Evolutionary conservation across 2,329 filamentous ascomycete species (phyloP).

Genomic region (Clonostachys solani): DNA sequence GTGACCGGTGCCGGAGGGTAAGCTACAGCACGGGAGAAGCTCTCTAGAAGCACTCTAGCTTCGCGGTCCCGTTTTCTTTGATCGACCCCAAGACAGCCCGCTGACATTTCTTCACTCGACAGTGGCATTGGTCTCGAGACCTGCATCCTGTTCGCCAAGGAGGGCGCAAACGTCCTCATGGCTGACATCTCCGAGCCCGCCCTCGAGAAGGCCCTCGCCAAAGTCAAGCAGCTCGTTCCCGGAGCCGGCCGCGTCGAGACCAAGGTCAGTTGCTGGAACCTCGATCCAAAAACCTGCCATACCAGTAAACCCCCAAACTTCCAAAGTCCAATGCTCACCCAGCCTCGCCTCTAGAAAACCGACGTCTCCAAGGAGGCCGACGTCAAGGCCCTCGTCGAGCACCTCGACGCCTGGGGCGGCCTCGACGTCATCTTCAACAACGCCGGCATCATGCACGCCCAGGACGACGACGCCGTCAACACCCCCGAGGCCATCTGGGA

Average conservation of each 20-base stretch:
- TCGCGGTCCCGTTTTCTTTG: neutral
- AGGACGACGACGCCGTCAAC: conserved; percentile 74
- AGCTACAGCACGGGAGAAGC: conserved; percentile 21
- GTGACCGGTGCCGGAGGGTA: conserved; percentile 86
- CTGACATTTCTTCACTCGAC: neutral
- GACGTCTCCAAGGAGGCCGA: conserved; percentile 86
- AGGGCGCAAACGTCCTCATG: conserved; percentile 83
- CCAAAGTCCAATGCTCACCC: neutral
- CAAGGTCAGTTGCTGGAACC: conserved; percentile 22
- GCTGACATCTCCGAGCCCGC: conserved; percentile 78
- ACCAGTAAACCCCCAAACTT: neutral
- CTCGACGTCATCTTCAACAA: conserved; percentile 96
- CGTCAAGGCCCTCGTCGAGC: conserved; percentile 69
- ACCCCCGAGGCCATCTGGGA: conserved; percentile 93
- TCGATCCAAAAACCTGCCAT: neutral
- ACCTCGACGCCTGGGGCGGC: conserved; percentile 79
- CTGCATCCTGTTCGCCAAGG: conserved; percentile 80
- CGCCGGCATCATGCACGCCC: conserved; percentile 91
- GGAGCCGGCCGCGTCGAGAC: conserved; percentile 57
- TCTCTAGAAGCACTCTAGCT: neutral
- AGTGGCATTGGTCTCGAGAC: conserved; percentile 95
- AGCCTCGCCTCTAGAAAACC: conserved; percentile 26
- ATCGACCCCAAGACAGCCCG: conserved; percentile 2
- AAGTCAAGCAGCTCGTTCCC: conserved; percentile 70
- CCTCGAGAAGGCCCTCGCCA: conserved; percentile 71